A percentile compares a stretch with the other conserved stretches of the same genome.
Conservation (phyloP, 768 basidiomycete species). For the Wakefieldia striispora region DNA sequence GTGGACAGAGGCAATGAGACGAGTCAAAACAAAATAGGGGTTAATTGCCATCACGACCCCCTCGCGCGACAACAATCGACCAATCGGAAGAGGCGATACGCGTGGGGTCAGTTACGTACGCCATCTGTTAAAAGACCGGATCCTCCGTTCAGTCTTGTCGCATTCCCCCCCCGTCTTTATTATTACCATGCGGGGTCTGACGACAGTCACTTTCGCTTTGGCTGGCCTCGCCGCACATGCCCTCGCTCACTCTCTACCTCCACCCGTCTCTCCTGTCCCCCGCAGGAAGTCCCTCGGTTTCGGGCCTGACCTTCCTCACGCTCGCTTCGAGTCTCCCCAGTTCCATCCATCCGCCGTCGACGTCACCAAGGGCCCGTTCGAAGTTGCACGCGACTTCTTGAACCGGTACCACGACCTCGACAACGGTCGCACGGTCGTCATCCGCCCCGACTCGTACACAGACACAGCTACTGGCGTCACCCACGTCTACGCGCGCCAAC, state of each 20-base stretch:
- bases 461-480: constrained; percentile 84
- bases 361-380: constrained; percentile 46
- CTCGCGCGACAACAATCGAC: constrained; percentile 20
- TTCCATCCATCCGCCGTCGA: constrained; percentile 35
- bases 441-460: constrained; percentile 84
- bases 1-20: not conserved
- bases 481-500: constrained; percentile 85
- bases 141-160: not conserved
- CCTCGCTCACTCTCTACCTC: constrained; percentile 41
- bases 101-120: constrained; percentile 25
- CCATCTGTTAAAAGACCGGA: constrained; percentile 14
- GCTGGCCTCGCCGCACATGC: constrained; percentile 59
- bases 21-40: constrained; percentile 2
- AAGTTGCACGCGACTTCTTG: constrained; percentile 65
- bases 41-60: constrained; percentile 10
- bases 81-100: constrained; percentile 13
- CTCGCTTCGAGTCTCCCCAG: constrained; percentile 56
- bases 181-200: constrained; percentile 58
- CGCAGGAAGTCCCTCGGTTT: constrained; percentile 87
- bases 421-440: constrained; percentile 45
- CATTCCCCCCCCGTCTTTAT: no score
- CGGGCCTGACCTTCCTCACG: constrained; percentile 76
- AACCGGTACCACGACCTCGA: constrained; percentile 36
- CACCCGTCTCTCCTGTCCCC: constrained; percentile 1
- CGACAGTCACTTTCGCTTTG: constrained; percentile 59